These are phyloP conservation scores for Taphrina sp. DNA, from an alignment of 1,139 yeast genomes.

Conservation along the genomic window DNA sequence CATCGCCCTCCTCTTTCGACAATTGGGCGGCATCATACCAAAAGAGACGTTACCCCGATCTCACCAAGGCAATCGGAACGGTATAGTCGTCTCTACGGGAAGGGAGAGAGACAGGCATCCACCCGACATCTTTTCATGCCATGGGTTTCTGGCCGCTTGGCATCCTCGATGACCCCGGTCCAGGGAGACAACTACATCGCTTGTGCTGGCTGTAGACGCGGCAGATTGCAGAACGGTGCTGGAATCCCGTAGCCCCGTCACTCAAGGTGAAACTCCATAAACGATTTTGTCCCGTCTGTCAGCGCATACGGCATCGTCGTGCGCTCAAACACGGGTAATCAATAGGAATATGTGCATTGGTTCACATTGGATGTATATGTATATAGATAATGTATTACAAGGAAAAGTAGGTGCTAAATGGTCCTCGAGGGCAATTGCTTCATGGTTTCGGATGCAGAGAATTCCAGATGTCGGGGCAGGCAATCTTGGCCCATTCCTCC, in stretches of 20 bases:
- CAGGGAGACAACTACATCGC: not conserved
- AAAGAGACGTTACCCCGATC: not conserved
- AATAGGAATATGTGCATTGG: too few relatives aligned
- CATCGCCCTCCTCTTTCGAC: not conserved
- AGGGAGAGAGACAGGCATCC: not conserved
- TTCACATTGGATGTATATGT: too few relatives aligned
- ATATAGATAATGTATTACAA: too few relatives aligned
- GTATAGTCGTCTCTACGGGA: not conserved
- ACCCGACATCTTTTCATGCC: not conserved
- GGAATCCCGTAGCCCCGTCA: not conserved
- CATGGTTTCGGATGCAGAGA: too few relatives aligned
- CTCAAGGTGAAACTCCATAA: not conserved
- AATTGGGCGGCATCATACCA: not conserved
- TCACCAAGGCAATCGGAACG: not conserved
- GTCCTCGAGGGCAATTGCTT: too few relatives aligned
- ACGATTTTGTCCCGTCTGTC: constrained; percentile 8
- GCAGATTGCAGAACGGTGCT: not conserved
- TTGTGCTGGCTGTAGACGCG: constrained; percentile 1
- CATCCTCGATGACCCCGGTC: not conserved
- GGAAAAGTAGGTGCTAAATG: too few relatives aligned
- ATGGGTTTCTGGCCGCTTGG: constrained; percentile 9
- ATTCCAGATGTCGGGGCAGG: constrained; percentile 20
- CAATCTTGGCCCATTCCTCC: constrained; percentile 14
- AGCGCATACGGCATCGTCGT: too few relatives aligned
- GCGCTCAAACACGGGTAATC: too few relatives aligned